Conservation (phyloP, 2,329 filamentous ascomycete genomes). For the Stagonosporopsis chrysanthemi region DNA sequence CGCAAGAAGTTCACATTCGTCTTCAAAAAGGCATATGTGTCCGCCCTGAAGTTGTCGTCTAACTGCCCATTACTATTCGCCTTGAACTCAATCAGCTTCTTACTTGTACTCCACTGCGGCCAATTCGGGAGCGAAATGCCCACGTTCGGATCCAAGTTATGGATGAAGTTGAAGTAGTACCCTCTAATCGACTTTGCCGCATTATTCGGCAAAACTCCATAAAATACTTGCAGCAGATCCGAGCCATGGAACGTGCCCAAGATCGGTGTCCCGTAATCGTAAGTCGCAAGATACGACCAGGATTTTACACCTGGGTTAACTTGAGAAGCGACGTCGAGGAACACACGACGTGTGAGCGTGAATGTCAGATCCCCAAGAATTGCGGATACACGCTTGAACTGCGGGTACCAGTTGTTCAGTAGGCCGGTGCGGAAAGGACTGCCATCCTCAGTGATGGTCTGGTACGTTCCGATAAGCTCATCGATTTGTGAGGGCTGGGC, state of each 20-base stretch:
- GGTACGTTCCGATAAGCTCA: constrained; percentile 69
- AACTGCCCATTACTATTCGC: constrained; percentile 50
- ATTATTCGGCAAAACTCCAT: constrained; percentile 68
- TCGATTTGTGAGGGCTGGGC: constrained; percentile 62
- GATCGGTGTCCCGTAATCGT: constrained; percentile 73
- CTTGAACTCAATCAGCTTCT: constrained; percentile 61
- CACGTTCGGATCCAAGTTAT: constrained; percentile 74
- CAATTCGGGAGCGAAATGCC: constrained; percentile 56
- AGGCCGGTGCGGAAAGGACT: constrained; percentile 75
- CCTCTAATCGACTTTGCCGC: constrained; percentile 66
- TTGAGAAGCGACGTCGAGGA: constrained; percentile 60
- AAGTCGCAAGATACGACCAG: constrained; percentile 80
- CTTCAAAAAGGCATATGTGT: constrained; percentile 54
- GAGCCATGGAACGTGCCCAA: constrained; percentile 78
- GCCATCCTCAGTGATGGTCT: constrained; percentile 63
- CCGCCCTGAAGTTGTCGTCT: constrained; percentile 59
- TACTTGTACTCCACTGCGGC: constrained; percentile 61
- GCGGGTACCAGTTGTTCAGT: constrained; percentile 76
- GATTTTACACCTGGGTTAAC: constrained; percentile 65
- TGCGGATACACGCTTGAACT: constrained; percentile 79
- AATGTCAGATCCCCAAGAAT: constrained; percentile 79
- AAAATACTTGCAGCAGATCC: constrained; percentile 74
- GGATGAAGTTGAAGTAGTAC: constrained; percentile 77
- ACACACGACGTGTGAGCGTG: constrained; percentile 72
- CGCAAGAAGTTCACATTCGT: constrained; percentile 27